These are phyloP conservation scores for Artemisia annua DNA, from an alignment of 129 eudicot species.

Conservation along the genomic window DNA sequence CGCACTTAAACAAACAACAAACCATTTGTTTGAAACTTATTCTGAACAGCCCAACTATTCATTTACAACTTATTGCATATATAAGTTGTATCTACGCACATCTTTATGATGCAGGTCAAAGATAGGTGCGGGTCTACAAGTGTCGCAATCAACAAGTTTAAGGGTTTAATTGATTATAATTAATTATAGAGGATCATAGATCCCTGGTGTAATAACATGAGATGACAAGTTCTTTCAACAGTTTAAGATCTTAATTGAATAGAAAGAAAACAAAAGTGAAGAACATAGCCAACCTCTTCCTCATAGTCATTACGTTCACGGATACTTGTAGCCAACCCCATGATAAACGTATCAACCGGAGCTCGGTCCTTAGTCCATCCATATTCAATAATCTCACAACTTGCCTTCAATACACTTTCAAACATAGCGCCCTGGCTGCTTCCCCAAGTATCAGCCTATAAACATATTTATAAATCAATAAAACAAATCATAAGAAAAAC, in stretches of 20 bases:
- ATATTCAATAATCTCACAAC: conserved; percentile 83
- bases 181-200: no score
- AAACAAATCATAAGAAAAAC: conserved; percentile 1
- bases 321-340: conserved; percentile 74
- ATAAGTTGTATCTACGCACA: no score
- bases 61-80: no score
- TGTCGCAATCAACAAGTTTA: no score
- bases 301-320: conserved; percentile 86
- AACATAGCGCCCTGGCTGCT: conserved; percentile 88
- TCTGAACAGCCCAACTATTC: no score
- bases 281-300: conserved; percentile 74
- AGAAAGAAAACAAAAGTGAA: neutral
- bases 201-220: no score
- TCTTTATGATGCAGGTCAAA: no score
- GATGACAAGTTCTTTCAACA: no score
- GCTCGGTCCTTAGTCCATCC: conserved; percentile 93
- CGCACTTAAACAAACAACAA: no score
- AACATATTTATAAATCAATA: neutral
- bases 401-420: conserved; percentile 73
- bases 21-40: no score
- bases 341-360: conserved; percentile 84
- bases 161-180: no score
- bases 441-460: conserved; percentile 82
- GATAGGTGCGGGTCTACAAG: no score
- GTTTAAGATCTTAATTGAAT: neutral